Conservation (phyloP, 805 yeast species). For the Barnettozyma siamensis region DNA sequence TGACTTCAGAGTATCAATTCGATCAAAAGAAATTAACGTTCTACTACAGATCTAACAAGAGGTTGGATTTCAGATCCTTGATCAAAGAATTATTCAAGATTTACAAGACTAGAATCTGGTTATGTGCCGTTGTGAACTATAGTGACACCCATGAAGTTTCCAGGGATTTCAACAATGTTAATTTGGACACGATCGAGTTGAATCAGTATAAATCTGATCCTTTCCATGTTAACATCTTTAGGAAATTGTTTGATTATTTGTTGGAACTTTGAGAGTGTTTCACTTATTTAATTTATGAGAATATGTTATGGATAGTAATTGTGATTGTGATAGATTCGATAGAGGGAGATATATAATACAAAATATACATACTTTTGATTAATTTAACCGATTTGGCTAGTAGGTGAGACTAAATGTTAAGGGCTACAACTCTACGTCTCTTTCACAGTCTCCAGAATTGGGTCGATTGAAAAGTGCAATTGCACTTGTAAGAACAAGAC, state of each 20-base stretch:
- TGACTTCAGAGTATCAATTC: constrained; percentile 77
- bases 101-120: constrained; percentile 77
- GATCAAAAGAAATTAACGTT: constrained; percentile 74
- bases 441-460: too few relatives aligned
- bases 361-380: too few relatives aligned
- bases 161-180: background rate
- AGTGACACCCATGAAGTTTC: background rate
- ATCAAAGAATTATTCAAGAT: constrained; percentile 69
- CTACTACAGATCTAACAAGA: constrained; percentile 56
- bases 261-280: constrained; percentile 5
- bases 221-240: constrained; percentile 24
- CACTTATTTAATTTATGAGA: constrained; percentile 3
- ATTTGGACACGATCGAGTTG: constrained; percentile 14
- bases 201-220: constrained; percentile 14
- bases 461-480: too few relatives aligned
- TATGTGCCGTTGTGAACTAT: constrained; percentile 50
- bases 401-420: too few relatives aligned
- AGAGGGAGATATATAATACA: too few relatives aligned
- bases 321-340: too few relatives aligned
- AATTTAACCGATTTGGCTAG: too few relatives aligned
- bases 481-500: too few relatives aligned
- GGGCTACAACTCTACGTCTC: too few relatives aligned
- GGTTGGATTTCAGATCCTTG: constrained; percentile 69
- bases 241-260: constrained; percentile 10
- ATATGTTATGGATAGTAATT: too few relatives aligned